Conservation (phyloP, 106 monocot species). For the Dendrobium huoshanense region DNA sequence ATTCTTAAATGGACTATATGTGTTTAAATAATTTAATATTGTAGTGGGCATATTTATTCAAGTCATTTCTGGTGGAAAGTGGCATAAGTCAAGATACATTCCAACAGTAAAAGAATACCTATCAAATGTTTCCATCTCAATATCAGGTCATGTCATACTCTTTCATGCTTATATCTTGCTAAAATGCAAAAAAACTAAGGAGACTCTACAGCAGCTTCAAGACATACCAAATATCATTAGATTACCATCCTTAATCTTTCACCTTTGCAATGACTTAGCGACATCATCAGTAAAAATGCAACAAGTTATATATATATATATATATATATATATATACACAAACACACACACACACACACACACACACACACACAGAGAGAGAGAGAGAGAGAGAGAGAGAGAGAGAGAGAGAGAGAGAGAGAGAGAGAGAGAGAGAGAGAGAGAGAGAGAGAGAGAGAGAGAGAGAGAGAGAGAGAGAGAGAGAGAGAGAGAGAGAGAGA, state of each 20-base stretch:
- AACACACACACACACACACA: too few species aligned
- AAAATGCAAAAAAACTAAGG: constrained; percentile 4
- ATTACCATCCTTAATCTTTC: constrained; percentile 23
- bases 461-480: too few species aligned
- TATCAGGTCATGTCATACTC: constrained; percentile 17
- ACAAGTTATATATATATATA: too few species aligned
- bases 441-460: too few species aligned
- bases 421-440: too few species aligned
- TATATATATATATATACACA: too few species aligned
- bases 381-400: too few species aligned
- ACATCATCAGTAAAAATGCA: constrained; percentile 21
- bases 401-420: too few species aligned
- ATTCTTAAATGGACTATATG: too few species aligned
- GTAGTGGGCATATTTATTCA: constrained; percentile 46
- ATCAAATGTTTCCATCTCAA: constrained; percentile 29
- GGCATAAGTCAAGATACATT: constrained; percentile 21
- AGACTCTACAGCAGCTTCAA: constrained; percentile 11
- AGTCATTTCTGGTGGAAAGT: constrained; percentile 36
- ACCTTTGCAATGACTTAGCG: constrained; percentile 47
- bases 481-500: too few species aligned
- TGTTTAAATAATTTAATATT: not conserved
- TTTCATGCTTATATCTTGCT: constrained; percentile 14
- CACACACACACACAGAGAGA: too few species aligned
- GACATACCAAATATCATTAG: constrained; percentile 16
- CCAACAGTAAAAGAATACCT: constrained; percentile 35